phyloP scores from a whole-genome alignment of 805 yeast genomes.

The Candida argentea region DNA sequence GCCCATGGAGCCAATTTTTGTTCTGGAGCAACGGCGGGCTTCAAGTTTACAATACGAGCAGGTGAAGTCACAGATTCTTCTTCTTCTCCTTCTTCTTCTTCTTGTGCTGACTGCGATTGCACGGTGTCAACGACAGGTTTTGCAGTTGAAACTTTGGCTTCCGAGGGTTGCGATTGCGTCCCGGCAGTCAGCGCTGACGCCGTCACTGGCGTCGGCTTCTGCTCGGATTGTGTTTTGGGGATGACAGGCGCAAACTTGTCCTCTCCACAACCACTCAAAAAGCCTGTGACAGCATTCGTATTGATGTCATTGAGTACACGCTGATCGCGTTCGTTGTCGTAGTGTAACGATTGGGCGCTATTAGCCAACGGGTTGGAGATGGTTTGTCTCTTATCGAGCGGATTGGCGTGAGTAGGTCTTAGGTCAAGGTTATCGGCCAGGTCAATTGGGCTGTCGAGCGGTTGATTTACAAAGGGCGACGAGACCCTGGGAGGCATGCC shows the following conservation, averaged over 20 bases:
- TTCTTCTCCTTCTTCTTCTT: slow-evolving; percentile 1
- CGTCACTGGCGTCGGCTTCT: background rate
- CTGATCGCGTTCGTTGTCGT: too few relatives aligned
- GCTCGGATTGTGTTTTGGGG: background rate
- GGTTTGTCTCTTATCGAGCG: too few relatives aligned
- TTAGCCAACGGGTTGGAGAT: too few relatives aligned
- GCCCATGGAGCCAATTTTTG: slow-evolving; percentile 48
- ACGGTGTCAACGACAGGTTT: slow-evolving; percentile 2
- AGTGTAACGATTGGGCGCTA: too few relatives aligned
- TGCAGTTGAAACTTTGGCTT: background rate
- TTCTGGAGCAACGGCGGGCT: slow-evolving; percentile 9
- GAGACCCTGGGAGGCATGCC: slow-evolving; percentile 26
- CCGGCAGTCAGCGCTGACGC: slow-evolving; percentile 1
- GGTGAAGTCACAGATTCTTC: background rate
- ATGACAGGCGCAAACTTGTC: background rate
- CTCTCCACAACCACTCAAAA: background rate
- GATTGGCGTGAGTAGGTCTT: too few relatives aligned
- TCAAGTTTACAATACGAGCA: slow-evolving; percentile 7
- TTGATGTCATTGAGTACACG: background rate
- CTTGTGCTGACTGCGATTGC: background rate
- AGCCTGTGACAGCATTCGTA: background rate
- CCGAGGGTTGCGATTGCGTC: slow-evolving; percentile 1
- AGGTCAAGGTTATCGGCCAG: too few relatives aligned
- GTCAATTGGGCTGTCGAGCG: too few relatives aligned
- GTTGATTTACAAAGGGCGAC: too few relatives aligned